phyloP scores from a whole-genome alignment of 495 filamentous ascomycete species.

The Podospora australis region DNA sequence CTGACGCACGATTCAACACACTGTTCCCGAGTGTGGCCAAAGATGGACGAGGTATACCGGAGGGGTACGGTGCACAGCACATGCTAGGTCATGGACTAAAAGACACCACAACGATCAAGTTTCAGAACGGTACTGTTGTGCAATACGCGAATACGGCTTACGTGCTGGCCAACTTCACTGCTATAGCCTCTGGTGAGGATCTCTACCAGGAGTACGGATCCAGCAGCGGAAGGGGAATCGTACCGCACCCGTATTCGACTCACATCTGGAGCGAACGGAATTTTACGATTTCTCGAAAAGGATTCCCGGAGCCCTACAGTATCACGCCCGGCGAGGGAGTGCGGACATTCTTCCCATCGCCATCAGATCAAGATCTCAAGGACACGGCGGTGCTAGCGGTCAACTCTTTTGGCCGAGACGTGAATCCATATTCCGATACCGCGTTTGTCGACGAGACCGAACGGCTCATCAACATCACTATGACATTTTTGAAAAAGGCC shows the following conservation, averaged over 20 bases:
- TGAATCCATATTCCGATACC: neutral
- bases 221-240: neutral
- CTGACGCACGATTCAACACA: slow-evolving; percentile 27
- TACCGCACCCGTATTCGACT: neutral
- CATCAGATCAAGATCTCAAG: neutral
- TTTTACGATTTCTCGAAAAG: neutral
- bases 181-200: slow-evolving; percentile 9
- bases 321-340: neutral
- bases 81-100: neutral
- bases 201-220: slow-evolving; percentile 9
- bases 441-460: neutral
- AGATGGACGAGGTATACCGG: neutral
- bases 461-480: slow-evolving; percentile 7
- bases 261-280: neutral
- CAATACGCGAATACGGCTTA: slow-evolving; percentile 8
- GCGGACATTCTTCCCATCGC: slow-evolving; percentile 6
- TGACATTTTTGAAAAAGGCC: slow-evolving; percentile 7
- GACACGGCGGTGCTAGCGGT: slow-evolving; percentile 13
- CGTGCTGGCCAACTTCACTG: slow-evolving; percentile 14
- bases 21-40: slow-evolving; percentile 9
- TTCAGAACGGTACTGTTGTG: slow-evolving; percentile 11
- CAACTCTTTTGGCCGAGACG: slow-evolving; percentile 2
- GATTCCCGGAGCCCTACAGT: slow-evolving; percentile 8
- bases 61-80: neutral
- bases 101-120: slow-evolving; percentile 13